Percentiles rank a stretch among this genome's conserved stretches.
Evolutionary conservation across 805 yeast genomes (phyloP).

Genomic region (Saccharomycopsis fodiens): DNA sequence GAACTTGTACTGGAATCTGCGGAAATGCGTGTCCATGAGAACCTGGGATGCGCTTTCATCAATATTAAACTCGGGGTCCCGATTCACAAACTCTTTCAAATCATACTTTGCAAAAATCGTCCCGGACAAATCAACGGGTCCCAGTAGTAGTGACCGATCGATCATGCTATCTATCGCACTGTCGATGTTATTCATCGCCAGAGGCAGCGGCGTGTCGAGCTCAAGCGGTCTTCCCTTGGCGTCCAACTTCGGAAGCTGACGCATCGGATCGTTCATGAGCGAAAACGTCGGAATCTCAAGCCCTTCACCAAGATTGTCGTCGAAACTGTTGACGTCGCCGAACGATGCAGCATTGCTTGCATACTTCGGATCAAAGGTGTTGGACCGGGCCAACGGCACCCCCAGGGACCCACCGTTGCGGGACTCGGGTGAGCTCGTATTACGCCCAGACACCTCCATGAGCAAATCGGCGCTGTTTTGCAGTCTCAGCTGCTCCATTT

Average conservation of each 20-base stretch:
- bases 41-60: slow-evolving; percentile 43
- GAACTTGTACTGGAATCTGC: slow-evolving; percentile 48
- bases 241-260: slow-evolving; percentile 17
- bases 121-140: slow-evolving; percentile 32
- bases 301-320: background rate
- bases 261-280: slow-evolving; percentile 21
- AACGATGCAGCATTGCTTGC: background rate
- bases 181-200: background rate
- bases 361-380: slow-evolving; percentile 18
- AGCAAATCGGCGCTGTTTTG: background rate
- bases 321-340: slow-evolving; percentile 1
- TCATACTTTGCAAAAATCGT: slow-evolving; percentile 41
- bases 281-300: slow-evolving; percentile 20
- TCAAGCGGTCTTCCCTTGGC: slow-evolving; percentile 2
- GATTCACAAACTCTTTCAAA: slow-evolving; percentile 36
- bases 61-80: slow-evolving; percentile 45
- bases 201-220: background rate
- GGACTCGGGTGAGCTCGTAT: background rate
- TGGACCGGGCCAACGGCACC: slow-evolving; percentile 6
- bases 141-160: slow-evolving; percentile 21
- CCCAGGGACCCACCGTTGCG: background rate
- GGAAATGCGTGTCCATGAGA: slow-evolving; percentile 47
- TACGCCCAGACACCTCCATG: background rate
- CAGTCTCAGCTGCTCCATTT: background rate
- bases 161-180: slow-evolving; percentile 9